These are phyloP conservation scores for Megacollybia marginata DNA, from an alignment of 768 basidiomycete species.

Conservation along the genomic window DNA sequence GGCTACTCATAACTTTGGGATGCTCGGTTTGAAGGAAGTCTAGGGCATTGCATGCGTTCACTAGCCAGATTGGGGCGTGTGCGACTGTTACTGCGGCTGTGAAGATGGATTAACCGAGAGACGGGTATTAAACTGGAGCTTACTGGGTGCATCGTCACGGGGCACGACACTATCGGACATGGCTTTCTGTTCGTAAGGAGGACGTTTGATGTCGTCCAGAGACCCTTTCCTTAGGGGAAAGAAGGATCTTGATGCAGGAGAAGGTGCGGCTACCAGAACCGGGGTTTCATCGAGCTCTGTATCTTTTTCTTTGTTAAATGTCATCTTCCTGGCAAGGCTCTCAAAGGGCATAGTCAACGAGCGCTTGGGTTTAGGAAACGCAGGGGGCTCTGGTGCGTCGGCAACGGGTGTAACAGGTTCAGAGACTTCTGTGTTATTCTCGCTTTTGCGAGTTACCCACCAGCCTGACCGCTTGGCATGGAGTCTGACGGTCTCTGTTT, in stretches of 20 bases:
- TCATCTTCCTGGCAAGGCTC: not conserved
- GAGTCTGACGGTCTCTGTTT: slow-evolving; percentile 57
- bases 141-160: not conserved
- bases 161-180: slow-evolving; percentile 24
- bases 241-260: not conserved
- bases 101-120: not conserved
- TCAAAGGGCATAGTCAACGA: slow-evolving; percentile 13
- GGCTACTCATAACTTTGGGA: slow-evolving; percentile 64
- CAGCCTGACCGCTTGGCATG: slow-evolving; percentile 45
- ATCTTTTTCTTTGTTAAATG: not conserved
- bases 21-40: slow-evolving; percentile 71
- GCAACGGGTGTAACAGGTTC: slow-evolving; percentile 3
- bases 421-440: slow-evolving; percentile 19
- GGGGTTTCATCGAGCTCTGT: not conserved
- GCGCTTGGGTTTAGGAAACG: slow-evolving; percentile 11
- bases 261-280: not conserved
- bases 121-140: not conserved
- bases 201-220: slow-evolving; percentile 6
- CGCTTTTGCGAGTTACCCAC: slow-evolving; percentile 46
- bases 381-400: not conserved
- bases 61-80: slow-evolving; percentile 67
- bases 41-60: slow-evolving; percentile 71
- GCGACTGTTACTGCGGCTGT: slow-evolving; percentile 29
- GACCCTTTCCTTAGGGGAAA: not conserved
- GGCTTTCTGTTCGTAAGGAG: slow-evolving; percentile 26